Evolutionary conservation across 306 rosid species (phyloP).

Genomic region (Hippophae rhamnoides): DNA sequence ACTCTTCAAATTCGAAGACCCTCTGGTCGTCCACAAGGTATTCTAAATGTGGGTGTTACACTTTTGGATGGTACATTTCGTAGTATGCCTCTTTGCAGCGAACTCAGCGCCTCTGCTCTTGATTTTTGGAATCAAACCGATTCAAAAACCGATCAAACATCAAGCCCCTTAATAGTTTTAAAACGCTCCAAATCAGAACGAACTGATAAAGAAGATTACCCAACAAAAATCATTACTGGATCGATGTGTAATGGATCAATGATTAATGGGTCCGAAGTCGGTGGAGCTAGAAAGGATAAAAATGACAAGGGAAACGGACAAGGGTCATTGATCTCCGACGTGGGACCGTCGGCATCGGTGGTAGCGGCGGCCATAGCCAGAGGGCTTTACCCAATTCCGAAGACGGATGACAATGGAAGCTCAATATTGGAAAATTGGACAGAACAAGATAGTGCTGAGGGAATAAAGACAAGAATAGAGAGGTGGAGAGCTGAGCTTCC

Average conservation of each 20-base stretch:
- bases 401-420: slow-evolving; percentile 13
- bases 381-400: slow-evolving; percentile 32
- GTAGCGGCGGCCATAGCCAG: slow-evolving; percentile 67
- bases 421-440: slow-evolving; percentile 44
- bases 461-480: slow-evolving; percentile 56
- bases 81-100: slow-evolving; percentile 65
- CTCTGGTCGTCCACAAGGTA: slow-evolving; percentile 68
- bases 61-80: slow-evolving; percentile 47
- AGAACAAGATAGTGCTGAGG: slow-evolving; percentile 40
- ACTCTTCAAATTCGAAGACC: slow-evolving; percentile 65
- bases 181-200: too few relatives aligned
- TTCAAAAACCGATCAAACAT: too few relatives aligned
- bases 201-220: not conserved
- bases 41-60: slow-evolving; percentile 50
- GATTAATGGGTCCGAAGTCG: slow-evolving; percentile 21
- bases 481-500: slow-evolving; percentile 62
- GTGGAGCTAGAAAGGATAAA: not conserved
- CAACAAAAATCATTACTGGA: slow-evolving; percentile 14
- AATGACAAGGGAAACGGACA: slow-evolving; percentile 2
- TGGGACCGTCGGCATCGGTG: slow-evolving; percentile 64
- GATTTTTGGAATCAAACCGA: slow-evolving; percentile 1
- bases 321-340: slow-evolving; percentile 45
- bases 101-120: slow-evolving; percentile 39
- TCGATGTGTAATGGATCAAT: not conserved
- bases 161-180: too few relatives aligned